Percentiles rank a stretch among this genome's conserved stretches.
Conservation (phyloP, 2,329 filamentous ascomycete species). For the Trichocomaceae sp. region DNA sequence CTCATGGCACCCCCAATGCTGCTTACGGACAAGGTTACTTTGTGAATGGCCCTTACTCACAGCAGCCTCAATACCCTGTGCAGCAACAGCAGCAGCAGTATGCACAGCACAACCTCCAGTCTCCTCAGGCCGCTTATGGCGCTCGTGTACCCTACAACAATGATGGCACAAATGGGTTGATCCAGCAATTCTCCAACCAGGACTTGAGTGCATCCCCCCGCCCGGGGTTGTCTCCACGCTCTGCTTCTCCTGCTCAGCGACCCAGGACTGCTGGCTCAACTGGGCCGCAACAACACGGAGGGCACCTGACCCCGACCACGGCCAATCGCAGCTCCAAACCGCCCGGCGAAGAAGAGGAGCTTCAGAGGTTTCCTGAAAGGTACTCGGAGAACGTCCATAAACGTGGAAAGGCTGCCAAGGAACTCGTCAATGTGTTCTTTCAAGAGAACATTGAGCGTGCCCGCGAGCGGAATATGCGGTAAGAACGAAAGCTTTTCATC, state of each 20-base stretch:
- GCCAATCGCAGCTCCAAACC: slow-evolving; percentile 51
- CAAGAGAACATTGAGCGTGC: slow-evolving; percentile 97
- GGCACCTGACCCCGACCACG: slow-evolving; percentile 61
- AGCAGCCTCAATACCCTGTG: slow-evolving; percentile 12
- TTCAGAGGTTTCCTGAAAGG: slow-evolving; percentile 72
- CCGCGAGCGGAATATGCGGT: slow-evolving; percentile 91
- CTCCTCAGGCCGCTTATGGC: slow-evolving; percentile 48
- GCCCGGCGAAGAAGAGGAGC: slow-evolving; percentile 59
- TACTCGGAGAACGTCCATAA: slow-evolving; percentile 84
- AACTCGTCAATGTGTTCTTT: slow-evolving; percentile 74
- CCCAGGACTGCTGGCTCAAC: slow-evolving; percentile 75
- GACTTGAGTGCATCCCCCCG: slow-evolving; percentile 72
- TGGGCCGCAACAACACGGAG: slow-evolving; percentile 50
- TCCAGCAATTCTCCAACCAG: slow-evolving; percentile 95
- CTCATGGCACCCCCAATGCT: slow-evolving; percentile 33
- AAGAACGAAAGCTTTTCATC: slow-evolving; percentile 24
- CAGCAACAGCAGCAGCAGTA: slow-evolving; percentile 47
- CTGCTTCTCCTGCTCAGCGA: slow-evolving; percentile 65
- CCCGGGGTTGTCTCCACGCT: slow-evolving; percentile 61
- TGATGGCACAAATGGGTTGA: slow-evolving; percentile 82
- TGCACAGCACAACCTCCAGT: slow-evolving; percentile 48
- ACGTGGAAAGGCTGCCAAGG: slow-evolving; percentile 58
- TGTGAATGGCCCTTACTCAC: slow-evolving; percentile 51
- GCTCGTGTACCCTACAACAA: slow-evolving; percentile 48
- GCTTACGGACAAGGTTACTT: slow-evolving; percentile 52